A percentile compares a stretch with the other conserved stretches of the same genome.
These are phyloP conservation scores for Blastocystis hominis DNA, from an alignment of 352 stramenopile species.

Conservation along the genomic window DNA sequence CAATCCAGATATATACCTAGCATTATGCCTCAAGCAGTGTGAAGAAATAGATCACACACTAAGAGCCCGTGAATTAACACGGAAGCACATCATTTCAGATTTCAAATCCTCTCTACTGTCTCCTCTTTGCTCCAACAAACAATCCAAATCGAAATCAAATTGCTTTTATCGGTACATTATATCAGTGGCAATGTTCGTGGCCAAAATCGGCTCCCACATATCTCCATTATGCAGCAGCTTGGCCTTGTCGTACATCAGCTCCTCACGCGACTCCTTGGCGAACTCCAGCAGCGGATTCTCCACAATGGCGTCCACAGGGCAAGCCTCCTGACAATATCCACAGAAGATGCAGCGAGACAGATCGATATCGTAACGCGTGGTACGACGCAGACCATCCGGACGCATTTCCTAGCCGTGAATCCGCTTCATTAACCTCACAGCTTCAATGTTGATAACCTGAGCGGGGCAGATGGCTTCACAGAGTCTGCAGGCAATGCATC, in stretches of 20 bases:
- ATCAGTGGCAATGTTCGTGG: constrained; percentile 93
- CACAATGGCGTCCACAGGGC: constrained; percentile 97
- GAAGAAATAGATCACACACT: neutral
- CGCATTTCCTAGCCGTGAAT: constrained; percentile 71
- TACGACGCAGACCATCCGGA: constrained; percentile 89
- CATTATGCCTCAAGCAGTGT: constrained; percentile 12
- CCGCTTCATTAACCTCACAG: constrained; percentile 64
- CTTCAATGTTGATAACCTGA: constrained; percentile 98
- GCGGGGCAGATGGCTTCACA: constrained; percentile 98
- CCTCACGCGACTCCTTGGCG: constrained; percentile 94
- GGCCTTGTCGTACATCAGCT: constrained; percentile 99
- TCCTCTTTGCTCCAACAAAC: constrained; percentile 4
- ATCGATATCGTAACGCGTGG: constrained; percentile 99
- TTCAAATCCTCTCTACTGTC: neutral
- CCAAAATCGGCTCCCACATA: constrained; percentile 98
- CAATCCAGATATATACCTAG: constrained; percentile 34
- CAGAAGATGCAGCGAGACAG: constrained; percentile 99
- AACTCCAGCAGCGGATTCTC: constrained; percentile 99
- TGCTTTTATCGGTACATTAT: constrained; percentile 92
- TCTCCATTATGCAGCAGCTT: constrained; percentile 98
- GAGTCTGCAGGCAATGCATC: constrained; percentile 98
- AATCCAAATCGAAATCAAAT: constrained; percentile 21
- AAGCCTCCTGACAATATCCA: constrained; percentile 86
- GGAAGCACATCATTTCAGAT: neutral
- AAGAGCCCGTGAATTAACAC: neutral